Evolutionary conservation across 768 basidiomycete species (phyloP), one percentile per base, ranked within the genome.

Genomic region (Podaxis rugospora): DNA sequence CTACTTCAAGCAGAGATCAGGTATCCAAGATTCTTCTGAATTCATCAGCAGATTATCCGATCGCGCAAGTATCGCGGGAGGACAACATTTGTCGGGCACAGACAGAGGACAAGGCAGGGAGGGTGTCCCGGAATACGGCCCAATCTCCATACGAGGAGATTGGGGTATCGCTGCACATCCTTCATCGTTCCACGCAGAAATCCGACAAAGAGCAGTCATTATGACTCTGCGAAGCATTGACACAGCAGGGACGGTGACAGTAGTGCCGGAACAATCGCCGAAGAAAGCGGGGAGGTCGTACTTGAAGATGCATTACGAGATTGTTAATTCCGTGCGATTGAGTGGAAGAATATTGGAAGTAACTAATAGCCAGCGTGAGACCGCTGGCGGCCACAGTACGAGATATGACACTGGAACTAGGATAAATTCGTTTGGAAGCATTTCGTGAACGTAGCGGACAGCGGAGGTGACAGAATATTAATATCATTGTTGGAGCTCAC

Each of bases 261-360:
- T 39, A 28, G 36, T 47, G 16, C 18, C 32, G 42, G 44, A n/a
- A 47, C 28, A 27, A 47, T n/a, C 47, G 42, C 44, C 55, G 55
- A 35, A 44, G 55, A 46, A 13, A 42, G 35, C 40, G 42, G 40
- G 44, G 35, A 35, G 32, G 44, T 32, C 27, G 42, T 21, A 27
- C 42, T 56, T 56, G 55, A 35, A 18, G 11, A 23, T 39, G 27
- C 40, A 44, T 55, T 55, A 55, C 55, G 55, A 55, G 25, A 55
- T 55, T 23, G 52, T 21, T n/a, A 44, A n/a, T 18, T 44, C 42
- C 5, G 18, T 44, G 14, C n/a, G n/a, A 9, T 44, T 16, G 52
- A 18, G n/a, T 6, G 52, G 32, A 37, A 36, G 36, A 16, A 27
- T 37, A 18, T 39, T 39, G 35, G 25, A 54, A 21, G 52, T 23